Evolutionary conservation across 257 asterid genomes (phyloP).

Genomic region (Lycium ferocissimum): DNA sequence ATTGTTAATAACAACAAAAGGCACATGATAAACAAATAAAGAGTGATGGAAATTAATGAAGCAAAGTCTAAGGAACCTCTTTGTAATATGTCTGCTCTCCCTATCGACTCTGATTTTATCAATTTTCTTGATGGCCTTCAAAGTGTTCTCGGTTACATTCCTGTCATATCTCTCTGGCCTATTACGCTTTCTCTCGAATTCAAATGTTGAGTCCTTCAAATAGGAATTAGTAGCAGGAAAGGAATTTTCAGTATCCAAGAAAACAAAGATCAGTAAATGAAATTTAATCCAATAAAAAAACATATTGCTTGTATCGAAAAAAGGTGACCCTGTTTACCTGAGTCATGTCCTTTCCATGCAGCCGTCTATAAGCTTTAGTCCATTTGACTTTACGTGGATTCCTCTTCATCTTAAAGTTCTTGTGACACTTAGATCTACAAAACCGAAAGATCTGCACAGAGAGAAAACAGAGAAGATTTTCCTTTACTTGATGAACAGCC

Average conservation of each 20-base stretch:
- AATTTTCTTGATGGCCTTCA: conserved; percentile 81
- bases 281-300: background rate
- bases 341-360: conserved; percentile 95
- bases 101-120: conserved; percentile 78
- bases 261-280: background rate
- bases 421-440: conserved; percentile 90
- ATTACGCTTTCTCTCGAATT: conserved; percentile 88
- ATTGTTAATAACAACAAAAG: conserved; percentile 13
- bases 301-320: background rate
- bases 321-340: conserved; percentile 53
- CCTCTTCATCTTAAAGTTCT: conserved; percentile 96
- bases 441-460: conserved; percentile 76
- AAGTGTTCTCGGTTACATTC: conserved; percentile 40
- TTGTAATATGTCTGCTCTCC: conserved; percentile 56
- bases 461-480: background rate
- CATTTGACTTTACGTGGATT: conserved; percentile 92
- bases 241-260: background rate
- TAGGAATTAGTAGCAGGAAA: conserved; percentile 8
- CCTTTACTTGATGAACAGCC: conserved; percentile 2
- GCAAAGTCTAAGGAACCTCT: conserved; percentile 54
- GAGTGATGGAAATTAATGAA: background rate
- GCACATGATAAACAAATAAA: background rate
- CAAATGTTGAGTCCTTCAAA: conserved; percentile 87
- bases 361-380: conserved; percentile 89
- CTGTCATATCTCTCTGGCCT: background rate